Base-by-base conservation (phyloP, 1,139 yeast genomes). In the Suhomyces chickasaworum region DNA sequence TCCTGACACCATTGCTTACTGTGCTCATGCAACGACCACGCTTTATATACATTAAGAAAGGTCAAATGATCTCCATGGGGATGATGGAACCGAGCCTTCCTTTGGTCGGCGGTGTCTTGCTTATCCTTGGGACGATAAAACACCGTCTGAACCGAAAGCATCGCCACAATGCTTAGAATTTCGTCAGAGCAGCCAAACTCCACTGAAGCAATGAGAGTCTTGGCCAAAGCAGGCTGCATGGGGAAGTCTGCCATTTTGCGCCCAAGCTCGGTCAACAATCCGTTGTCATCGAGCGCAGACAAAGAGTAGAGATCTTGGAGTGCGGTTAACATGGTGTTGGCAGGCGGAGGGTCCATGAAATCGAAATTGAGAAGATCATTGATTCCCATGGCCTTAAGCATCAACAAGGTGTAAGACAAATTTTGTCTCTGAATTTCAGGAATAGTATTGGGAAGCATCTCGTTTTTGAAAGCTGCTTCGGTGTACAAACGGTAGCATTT, bases 351-450 rank as follows among this genome's bases (percentile, higher is more conserved):
- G 60, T 93, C 99, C 96, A 91, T 89, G 57, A 91, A 91, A 43
- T 89, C 96, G 66, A 91, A 91, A 48, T 79, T 74, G 31, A 89
- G 55, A 41, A 91, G 66, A 62, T 91, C 95, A 48, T 87, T 79
- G 44, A 93, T 89, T 0, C 98, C 98, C 95, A 93, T 90, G 1
- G 97, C 96, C 61, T 93, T 93, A 50, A 93, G 74, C 88, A 91
- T 84, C 54, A 93, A 71, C 41, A 91, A 84, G 0, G 97, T 90
- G 59, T 86, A 81, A 3, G 96, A 80, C 50, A 93, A 68, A 61
- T 95, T 93, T 60, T 88, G 95, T 50, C 99, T 73, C 64, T 90
- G 96, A 46, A 93, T 93, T 60, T 93, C 99, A 0, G 99, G 99
- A 3, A 88, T 76, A 0, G 96, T 80, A 52, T 84, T 86, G 1